Evolutionary conservation across 768 basidiomycete genomes (phyloP), one percentile per base, ranked within the genome.

Genomic region (Boletus pseudo-olivaceus): DNA sequence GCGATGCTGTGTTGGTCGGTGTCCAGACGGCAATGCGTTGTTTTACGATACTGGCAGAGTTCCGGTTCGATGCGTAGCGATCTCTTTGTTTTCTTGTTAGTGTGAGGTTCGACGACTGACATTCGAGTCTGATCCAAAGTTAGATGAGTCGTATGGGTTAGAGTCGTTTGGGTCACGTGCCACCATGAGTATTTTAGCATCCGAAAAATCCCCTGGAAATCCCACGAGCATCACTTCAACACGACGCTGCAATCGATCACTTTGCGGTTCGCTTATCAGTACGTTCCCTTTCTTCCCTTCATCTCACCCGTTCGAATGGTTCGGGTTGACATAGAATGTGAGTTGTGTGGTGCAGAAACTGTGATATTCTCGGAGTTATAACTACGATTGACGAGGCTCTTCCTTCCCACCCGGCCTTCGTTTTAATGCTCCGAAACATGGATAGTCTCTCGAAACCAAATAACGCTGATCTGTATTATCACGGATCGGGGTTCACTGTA

Each of bases 351-450:
- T 11, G n/a, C 5, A 12, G 23, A 7, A 29, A 3, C 4, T 40
- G n/a, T n/a, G 37, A 35, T 23, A 1, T 42, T 51, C 73, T 82
- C 85, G 86, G 87, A 81, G 84, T 79, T 79, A 91, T 90, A 89
- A 90, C 88, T 91, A 88, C 89, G 84, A 77, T 78, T 71, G 82
- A 77, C 82, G 84, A 78, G 80, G 76, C 73, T 62, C 67, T 63
- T 32, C 37, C 75, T 35, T 34, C 75, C 80, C 66, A 90, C 87
- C 76, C 80, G 80, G 74, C 78, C 70, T 75, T 83, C 81, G 88
- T 88, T 90, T 90, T 90, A 90, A 88, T 75, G 73, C 83, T 87
- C 82, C 89, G 86, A 82, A 65, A 91, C 49, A 90, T 78, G 57
- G 69, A 84, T 46, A 45, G 68, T 60, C 76, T 78, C 77, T 76